Conservation (phyloP, 2,329 filamentous ascomycete species). For the Dactylellina sp. region DNA sequence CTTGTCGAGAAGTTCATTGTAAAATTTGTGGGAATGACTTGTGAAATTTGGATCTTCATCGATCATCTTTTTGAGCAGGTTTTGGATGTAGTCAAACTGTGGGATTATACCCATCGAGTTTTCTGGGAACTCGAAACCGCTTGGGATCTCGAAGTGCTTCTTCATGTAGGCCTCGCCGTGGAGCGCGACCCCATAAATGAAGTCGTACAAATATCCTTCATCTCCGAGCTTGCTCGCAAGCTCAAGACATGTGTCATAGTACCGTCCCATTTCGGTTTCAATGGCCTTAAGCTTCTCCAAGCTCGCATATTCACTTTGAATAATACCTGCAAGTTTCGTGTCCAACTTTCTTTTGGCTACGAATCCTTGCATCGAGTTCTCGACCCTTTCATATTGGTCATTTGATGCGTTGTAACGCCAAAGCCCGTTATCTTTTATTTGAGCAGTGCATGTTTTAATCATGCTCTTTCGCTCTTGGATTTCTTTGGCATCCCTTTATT, state of each 20-base stretch:
- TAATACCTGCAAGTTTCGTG: not conserved
- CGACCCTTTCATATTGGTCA: not conserved
- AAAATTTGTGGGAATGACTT: slow-evolving; percentile 20
- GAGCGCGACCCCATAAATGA: slow-evolving; percentile 33
- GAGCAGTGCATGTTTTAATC: not conserved
- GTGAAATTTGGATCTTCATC: slow-evolving; percentile 36
- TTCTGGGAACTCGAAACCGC: slow-evolving; percentile 8
- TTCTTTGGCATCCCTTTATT: no score
- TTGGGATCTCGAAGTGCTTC: slow-evolving; percentile 18
- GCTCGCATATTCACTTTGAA: not conserved
- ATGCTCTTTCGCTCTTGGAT: not conserved
- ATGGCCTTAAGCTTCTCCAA: slow-evolving; percentile 14
- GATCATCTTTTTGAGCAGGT: slow-evolving; percentile 33
- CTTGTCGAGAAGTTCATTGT: slow-evolving; percentile 19
- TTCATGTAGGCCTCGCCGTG: slow-evolving; percentile 42
- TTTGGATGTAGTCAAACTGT: slow-evolving; percentile 24
- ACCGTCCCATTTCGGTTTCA: slow-evolving; percentile 14
- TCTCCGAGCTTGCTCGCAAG: slow-evolving; percentile 16
- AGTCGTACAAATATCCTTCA: slow-evolving; percentile 19
- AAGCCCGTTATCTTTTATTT: not conserved
- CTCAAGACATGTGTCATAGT: slow-evolving; percentile 26
- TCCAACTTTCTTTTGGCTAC: not conserved
- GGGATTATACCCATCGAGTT: slow-evolving; percentile 28
- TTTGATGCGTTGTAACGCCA: not conserved
- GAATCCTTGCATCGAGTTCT: not conserved